phyloP scores from a whole-genome alignment of 306 rosid species.

The Quercus engelmannii region DNA sequence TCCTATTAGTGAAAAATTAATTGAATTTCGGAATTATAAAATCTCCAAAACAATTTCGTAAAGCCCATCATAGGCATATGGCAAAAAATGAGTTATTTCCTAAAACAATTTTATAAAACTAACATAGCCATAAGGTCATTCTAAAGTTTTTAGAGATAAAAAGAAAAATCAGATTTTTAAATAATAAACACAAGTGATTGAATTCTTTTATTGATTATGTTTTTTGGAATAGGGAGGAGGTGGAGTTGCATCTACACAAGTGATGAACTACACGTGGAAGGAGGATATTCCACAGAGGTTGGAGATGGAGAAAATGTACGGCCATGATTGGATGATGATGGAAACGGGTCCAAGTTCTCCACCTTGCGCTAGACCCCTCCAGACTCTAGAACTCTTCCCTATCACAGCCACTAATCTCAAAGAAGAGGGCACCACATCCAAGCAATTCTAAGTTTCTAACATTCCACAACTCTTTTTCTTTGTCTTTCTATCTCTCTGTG shows the following conservation, averaged over 20 bases:
- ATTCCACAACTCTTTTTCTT: background rate
- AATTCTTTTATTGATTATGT: background rate
- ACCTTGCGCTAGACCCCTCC: constrained; percentile 43
- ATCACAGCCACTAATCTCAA: constrained; percentile 45
- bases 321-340: constrained; percentile 48
- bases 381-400: constrained; percentile 92
- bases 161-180: too few species aligned
- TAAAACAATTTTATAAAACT: too few species aligned
- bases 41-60: too few species aligned
- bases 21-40: too few species aligned
- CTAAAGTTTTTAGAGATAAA: too few species aligned
- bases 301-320: constrained; percentile 39
- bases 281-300: constrained; percentile 24
- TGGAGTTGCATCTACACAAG: constrained; percentile 34
- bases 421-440: constrained; percentile 43
- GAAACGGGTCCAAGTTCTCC: constrained; percentile 28
- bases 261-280: constrained; percentile 32
- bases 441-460: constrained; percentile 2
- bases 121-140: too few species aligned
- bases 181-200: too few species aligned
- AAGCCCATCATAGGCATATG: too few species aligned
- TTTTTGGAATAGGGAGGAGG: constrained; percentile 32
- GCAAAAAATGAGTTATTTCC: too few species aligned
- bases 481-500: constrained; percentile 2
- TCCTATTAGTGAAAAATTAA: too few species aligned